Base-by-base conservation (phyloP, 805 yeast genomes). In the Candida methanosorbosa region DNA sequence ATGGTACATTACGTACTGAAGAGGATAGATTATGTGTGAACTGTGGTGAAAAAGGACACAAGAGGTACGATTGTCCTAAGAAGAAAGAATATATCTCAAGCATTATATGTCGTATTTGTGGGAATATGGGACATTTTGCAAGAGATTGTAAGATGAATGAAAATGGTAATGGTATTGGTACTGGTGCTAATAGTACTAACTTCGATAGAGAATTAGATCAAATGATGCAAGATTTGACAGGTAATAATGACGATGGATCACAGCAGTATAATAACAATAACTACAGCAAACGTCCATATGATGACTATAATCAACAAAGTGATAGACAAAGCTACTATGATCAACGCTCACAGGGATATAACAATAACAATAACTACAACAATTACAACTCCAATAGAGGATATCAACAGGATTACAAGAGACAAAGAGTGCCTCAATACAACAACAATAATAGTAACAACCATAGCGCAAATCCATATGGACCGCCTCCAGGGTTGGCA, bases 1-100 rank as follows among this genome's bases (percentile, higher is more conserved):
- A 92, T 60, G 99, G 99, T 57, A 92, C 98, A 0, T 65, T 87
- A 31, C 71, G 97, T 36, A 64, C 70, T 1, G 90, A 81, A 43
- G 78, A 72, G 32, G 75, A 68, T 38, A 65, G 76, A 38, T 69
- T 75, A 1, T 81, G 90, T 53, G 63, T 70, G 13, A 61, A 61
- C 30, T 82, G 90, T 60, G 84, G 85, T 4, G 65, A 75, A 27
- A 56, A 63, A 32, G 88, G 87, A 1, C 87, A 81, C 48, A 66
- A 69, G 35, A 64, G 72, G 43, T 70, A 66, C 53, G 79, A 75
- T 29, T 80, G 88, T 68, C 94, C 75, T 38, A 66, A 57, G 41
- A 58, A 65, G 38, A 65, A 64, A 37, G 14, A 27, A 27, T 4
- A 4, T 12, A 17, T 16, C 16, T 11, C 20, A 16, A 12, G 20